Evolutionary conservation across 371 early-diverging fungal species (phyloP).

Genomic region (Sporodiniella umbellata): DNA sequence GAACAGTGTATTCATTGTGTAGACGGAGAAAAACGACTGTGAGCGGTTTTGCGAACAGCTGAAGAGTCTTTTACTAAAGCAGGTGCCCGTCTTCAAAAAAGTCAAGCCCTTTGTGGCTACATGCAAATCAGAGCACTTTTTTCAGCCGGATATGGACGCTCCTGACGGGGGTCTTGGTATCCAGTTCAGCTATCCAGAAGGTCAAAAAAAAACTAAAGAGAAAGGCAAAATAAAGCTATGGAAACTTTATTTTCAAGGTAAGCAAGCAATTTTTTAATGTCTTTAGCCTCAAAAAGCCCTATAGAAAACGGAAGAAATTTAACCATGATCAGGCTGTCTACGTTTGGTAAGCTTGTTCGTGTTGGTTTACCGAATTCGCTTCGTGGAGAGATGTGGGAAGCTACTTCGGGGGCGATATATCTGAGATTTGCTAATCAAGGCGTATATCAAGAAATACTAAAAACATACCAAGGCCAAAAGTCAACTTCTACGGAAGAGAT

Average conservation of each 20-base stretch:
- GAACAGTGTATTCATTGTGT: not conserved
- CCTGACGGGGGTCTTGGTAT: slow-evolving; percentile 71
- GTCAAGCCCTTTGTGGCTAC: slow-evolving; percentile 78
- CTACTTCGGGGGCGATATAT: slow-evolving; percentile 86
- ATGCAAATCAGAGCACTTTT: slow-evolving; percentile 64
- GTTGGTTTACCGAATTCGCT: slow-evolving; percentile 90
- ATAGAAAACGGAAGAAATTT: slow-evolving; percentile 87
- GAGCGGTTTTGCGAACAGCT: slow-evolving; percentile 57
- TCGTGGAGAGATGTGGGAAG: slow-evolving; percentile 97
- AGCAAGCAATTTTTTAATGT: not conserved
- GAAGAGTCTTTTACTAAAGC: slow-evolving; percentile 45
- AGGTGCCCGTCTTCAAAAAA: slow-evolving; percentile 68
- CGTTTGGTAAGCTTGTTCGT: slow-evolving; percentile 86
- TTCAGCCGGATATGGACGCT: not conserved
- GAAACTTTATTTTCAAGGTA: slow-evolving; percentile 73
- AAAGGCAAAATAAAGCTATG: slow-evolving; percentile 75
- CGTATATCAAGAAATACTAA: slow-evolving; percentile 75
- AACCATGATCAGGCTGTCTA: slow-evolving; percentile 76
- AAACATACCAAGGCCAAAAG: slow-evolving; percentile 63
- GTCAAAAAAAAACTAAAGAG: slow-evolving; percentile 72
- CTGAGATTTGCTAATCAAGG: slow-evolving; percentile 84
- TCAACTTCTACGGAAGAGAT: slow-evolving; percentile 90
- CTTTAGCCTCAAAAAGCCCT: no score
- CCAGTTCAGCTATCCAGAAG: slow-evolving; percentile 87
- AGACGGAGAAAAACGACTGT: slow-evolving; percentile 47